phyloP scores from a whole-genome alignment of 257 asterid genomes.

The Euphrasia confusa region DNA sequence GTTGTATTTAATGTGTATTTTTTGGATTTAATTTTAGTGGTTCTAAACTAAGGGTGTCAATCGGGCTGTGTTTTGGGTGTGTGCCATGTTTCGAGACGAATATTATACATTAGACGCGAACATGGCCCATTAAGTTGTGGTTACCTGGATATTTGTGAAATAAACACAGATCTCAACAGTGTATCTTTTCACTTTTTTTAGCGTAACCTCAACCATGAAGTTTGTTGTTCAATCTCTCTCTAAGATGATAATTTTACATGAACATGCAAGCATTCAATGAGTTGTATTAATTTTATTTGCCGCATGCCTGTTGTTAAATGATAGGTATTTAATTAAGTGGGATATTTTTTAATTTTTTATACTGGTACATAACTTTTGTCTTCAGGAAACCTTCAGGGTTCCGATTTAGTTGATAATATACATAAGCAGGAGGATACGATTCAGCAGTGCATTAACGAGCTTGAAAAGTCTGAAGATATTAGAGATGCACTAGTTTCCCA shows the following conservation, averaged over 20 bases:
- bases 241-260: slow-evolving; percentile 1
- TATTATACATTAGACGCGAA: no score
- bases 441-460: slow-evolving; percentile 55
- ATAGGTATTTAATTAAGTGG: background rate
- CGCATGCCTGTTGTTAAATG: background rate
- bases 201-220: background rate
- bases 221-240: no score
- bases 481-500: slow-evolving; percentile 60
- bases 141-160: background rate
- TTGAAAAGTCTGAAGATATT: slow-evolving; percentile 62
- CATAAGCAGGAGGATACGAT: slow-evolving; percentile 64
- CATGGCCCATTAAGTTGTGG: no score
- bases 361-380: slow-evolving; percentile 23
- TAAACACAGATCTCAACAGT: background rate
- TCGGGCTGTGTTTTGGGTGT: no score
- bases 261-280: slow-evolving; percentile 4
- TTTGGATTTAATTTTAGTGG: background rate
- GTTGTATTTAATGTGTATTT: no score
- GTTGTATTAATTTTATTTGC: background rate
- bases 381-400: slow-evolving; percentile 57
- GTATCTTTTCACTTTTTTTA: no score
- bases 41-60: no score
- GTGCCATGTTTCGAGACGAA: no score
- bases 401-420: slow-evolving; percentile 58
- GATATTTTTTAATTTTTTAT: slow-evolving; percentile 5